Evolutionary conservation across 1,284 basidiomycete genomes (phyloP).

Genomic region (Lignosus rhinocerotis): DNA sequence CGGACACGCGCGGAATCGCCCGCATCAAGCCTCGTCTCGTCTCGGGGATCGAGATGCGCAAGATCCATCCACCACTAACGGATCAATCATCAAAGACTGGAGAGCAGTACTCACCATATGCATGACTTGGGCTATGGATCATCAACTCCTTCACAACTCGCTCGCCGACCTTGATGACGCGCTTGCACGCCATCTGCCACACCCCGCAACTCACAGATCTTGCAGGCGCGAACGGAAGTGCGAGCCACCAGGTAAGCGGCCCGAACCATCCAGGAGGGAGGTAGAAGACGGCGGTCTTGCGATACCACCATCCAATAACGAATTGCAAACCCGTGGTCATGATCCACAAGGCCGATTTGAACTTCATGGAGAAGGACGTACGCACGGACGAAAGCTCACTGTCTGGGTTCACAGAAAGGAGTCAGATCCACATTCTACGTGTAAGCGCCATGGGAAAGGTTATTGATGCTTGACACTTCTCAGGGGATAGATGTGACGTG

Average conservation of each 20-base stretch:
- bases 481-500: neutral
- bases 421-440: neutral
- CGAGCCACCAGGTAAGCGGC: constrained; percentile 79
- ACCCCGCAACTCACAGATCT: constrained; percentile 87
- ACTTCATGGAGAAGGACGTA: constrained; percentile 70
- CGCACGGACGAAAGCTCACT: constrained; percentile 64
- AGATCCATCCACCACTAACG: neutral
- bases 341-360: constrained; percentile 77
- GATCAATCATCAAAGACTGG: neutral
- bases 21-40: neutral
- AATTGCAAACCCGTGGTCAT: constrained; percentile 85
- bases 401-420: constrained; percentile 49
- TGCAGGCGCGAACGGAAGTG: constrained; percentile 81
- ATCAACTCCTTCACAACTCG: constrained; percentile 62
- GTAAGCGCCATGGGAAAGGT: neutral
- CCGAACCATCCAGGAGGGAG: constrained; percentile 88
- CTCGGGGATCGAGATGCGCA: neutral
- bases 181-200: constrained; percentile 88
- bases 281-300: constrained; percentile 87
- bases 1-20: neutral
- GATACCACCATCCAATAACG: constrained; percentile 85
- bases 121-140: constrained; percentile 5
- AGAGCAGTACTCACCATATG: constrained; percentile 15
- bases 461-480: neutral
- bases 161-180: constrained; percentile 73